Conservation (phyloP, 805 yeast species). For the Barnettozyma sp. region DNA sequence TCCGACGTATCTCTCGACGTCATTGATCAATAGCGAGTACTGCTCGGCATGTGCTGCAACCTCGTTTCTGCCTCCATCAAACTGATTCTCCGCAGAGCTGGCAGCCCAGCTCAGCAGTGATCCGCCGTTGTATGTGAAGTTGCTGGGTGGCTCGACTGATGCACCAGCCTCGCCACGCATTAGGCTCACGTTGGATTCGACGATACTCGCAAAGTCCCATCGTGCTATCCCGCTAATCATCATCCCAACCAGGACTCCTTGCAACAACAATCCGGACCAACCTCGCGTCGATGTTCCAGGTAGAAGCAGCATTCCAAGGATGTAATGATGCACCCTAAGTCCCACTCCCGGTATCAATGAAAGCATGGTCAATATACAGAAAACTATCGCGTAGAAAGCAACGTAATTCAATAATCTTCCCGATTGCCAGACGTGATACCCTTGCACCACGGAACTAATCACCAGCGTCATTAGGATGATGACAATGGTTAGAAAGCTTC, state of each 20-base stretch:
- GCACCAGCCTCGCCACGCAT: slow-evolving; percentile 68
- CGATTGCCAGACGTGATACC: slow-evolving; percentile 70
- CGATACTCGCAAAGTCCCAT: slow-evolving; percentile 91
- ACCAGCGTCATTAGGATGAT: slow-evolving; percentile 42
- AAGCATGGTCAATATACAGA: slow-evolving; percentile 39
- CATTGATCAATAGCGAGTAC: slow-evolving; percentile 66
- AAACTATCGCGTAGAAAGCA: slow-evolving; percentile 44
- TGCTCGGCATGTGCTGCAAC: slow-evolving; percentile 35
- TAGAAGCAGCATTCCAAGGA: slow-evolving; percentile 65
- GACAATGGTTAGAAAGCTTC: slow-evolving; percentile 60
- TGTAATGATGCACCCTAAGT: slow-evolving; percentile 74
- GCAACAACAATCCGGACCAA: slow-evolving; percentile 61
- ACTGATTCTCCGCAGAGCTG: too few relatives aligned
- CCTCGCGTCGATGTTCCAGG: slow-evolving; percentile 84
- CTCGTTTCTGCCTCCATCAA: too few relatives aligned
- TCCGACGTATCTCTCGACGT: slow-evolving; percentile 69
- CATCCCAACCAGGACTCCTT: slow-evolving; percentile 79
- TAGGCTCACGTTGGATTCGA: slow-evolving; percentile 65
- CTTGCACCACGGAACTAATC: slow-evolving; percentile 61
- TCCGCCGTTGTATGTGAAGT: slow-evolving; percentile 19
- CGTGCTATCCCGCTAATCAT: slow-evolving; percentile 78
- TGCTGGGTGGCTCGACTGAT: slow-evolving; percentile 44
- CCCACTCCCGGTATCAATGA: slow-evolving; percentile 58
- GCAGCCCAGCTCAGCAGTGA: too few relatives aligned
- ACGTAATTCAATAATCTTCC: slow-evolving; percentile 60